A percentile compares a stretch with the other conserved stretches of the same genome.
Evolutionary conservation across 768 basidiomycete species (phyloP).

Genomic region (Amanita rubescens): DNA sequence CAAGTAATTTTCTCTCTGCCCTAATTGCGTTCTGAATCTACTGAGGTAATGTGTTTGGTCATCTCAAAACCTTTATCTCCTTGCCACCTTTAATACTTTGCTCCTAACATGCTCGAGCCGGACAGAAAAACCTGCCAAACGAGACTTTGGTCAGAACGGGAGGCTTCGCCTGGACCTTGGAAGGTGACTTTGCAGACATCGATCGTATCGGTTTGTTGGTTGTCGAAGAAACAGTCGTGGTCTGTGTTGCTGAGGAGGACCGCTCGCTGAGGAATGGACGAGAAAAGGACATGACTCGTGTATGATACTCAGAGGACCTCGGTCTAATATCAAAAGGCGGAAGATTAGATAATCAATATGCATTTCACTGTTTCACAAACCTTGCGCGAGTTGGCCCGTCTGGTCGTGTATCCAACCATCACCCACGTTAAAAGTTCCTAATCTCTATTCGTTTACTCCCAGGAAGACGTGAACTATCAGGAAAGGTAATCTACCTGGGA

Average conservation of each 20-base stretch:
- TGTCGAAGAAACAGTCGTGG: neutral
- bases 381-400: constrained; percentile 61
- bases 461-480: constrained; percentile 57
- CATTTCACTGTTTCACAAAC: constrained; percentile 25
- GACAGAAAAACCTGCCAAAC: too few relatives aligned
- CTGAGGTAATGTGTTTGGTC: too few relatives aligned
- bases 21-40: too few relatives aligned
- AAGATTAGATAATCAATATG: constrained; percentile 2
- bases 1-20: too few relatives aligned
- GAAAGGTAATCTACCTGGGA: constrained; percentile 25
- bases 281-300: constrained; percentile 51
- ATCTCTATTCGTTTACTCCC: constrained; percentile 59
- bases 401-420: constrained; percentile 66
- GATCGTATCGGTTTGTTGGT: constrained; percentile 21
- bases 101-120: too few relatives aligned
- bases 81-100: too few relatives aligned
- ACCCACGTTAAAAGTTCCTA: constrained; percentile 52
- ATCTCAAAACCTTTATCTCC: too few relatives aligned
- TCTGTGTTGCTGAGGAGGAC: neutral
- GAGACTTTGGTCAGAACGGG: neutral
- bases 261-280: constrained; percentile 13
- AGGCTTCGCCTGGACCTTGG: constrained; percentile 20
- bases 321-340: too few relatives aligned
- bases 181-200: constrained; percentile 20
- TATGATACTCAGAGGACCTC: constrained; percentile 75